Conservation (phyloP, 1,284 basidiomycete genomes). For the Marasmius oreades region DNA sequence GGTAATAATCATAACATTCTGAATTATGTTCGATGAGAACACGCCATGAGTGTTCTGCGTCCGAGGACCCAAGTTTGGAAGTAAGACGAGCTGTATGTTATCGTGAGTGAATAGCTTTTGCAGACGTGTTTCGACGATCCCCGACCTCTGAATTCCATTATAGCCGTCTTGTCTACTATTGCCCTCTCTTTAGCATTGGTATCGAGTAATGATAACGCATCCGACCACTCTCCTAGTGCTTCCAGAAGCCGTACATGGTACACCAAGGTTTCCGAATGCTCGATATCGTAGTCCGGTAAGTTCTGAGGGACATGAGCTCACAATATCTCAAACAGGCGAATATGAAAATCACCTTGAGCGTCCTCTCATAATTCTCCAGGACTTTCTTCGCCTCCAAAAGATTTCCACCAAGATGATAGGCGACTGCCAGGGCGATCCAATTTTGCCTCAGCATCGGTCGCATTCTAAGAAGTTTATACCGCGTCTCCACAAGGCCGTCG, state of each 20-base stretch:
- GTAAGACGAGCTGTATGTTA: conserved; percentile 62
- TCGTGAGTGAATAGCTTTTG: conserved; percentile 15
- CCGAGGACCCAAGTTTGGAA: conserved; percentile 59
- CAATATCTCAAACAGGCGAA: conserved; percentile 1
- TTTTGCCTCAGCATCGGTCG: conserved; percentile 85
- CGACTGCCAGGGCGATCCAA: conserved; percentile 90
- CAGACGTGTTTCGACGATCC: conserved; percentile 12
- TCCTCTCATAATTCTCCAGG: conserved; percentile 65
- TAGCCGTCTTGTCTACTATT: conserved; percentile 70
- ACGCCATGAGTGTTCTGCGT: conserved; percentile 79
- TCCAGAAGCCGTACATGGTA: conserved; percentile 83
- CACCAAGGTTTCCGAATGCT: conserved; percentile 83
- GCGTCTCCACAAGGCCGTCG: conserved; percentile 77
- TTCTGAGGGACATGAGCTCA: conserved; percentile 41
- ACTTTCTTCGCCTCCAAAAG: conserved; percentile 70
- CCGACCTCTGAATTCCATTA: conserved; percentile 75
- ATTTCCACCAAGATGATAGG: conserved; percentile 84
- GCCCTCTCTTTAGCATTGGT: conserved; percentile 58
- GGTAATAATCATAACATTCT: conserved; percentile 82
- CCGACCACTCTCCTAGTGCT: conserved; percentile 64
- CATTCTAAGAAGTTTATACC: conserved; percentile 76
- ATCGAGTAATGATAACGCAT: conserved; percentile 65
- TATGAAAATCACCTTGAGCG: conserved; percentile 50
- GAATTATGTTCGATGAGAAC: conserved; percentile 83
- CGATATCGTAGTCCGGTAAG: conserved; percentile 74